Percentiles rank a stretch among this genome's conserved stretches.
phyloP scores from a whole-genome alignment of 1,284 basidiomycete species.

The Austropuccinia psidii region DNA sequence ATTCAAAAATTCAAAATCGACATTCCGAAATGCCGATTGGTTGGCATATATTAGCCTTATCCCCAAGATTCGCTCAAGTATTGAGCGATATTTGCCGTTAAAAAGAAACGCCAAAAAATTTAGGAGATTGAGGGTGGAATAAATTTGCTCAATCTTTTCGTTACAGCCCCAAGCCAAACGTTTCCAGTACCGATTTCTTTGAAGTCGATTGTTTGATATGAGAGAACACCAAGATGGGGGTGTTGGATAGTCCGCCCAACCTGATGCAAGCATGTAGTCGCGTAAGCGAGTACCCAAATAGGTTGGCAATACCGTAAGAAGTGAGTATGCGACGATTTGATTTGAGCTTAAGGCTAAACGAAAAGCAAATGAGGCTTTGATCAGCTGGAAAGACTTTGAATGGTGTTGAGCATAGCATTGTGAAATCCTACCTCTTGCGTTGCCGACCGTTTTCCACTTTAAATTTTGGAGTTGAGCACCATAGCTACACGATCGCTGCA shows the following conservation, averaged over 20 bases:
- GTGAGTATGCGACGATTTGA: constrained; percentile 55
- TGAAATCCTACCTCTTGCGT: not conserved
- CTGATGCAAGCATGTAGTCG: constrained; percentile 53
- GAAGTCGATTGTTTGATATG: not conserved
- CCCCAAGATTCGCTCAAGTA: constrained; percentile 71
- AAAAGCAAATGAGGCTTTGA: constrained; percentile 1
- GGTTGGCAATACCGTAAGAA: constrained; percentile 66
- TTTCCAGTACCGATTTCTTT: not conserved
- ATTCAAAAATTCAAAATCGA: constrained; percentile 98
- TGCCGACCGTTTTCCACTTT: not conserved
- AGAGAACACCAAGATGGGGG: not conserved
- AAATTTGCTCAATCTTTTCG: not conserved
- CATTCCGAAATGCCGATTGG: constrained; percentile 61
- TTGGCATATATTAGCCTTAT: constrained; percentile 70
- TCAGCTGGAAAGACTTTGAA: not conserved
- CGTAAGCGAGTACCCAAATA: constrained; percentile 70
- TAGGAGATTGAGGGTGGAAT: not conserved
- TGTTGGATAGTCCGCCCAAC: constrained; percentile 7
- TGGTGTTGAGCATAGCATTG: not conserved
- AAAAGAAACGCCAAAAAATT: constrained; percentile 3
- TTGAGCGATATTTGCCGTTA: constrained; percentile 65
- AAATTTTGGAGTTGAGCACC: not conserved
- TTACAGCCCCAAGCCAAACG: not conserved
- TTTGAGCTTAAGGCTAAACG: constrained; percentile 10
- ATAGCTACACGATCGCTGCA: too few relatives aligned